phyloP scores from a whole-genome alignment of 106 monocot genomes.

The Agapanthus africanus region DNA sequence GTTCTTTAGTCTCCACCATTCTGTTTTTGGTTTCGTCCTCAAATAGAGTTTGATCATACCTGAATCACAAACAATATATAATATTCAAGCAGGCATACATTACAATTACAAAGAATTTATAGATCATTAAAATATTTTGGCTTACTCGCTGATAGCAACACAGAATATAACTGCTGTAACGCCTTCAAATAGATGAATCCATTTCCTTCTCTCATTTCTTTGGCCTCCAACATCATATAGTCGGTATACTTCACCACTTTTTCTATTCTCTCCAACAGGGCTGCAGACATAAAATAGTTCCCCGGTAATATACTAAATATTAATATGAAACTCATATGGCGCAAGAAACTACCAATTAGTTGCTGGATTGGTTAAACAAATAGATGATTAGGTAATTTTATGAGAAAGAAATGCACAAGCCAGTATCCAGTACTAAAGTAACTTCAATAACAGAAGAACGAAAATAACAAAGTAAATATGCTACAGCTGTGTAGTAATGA shows the following conservation, averaged over 20 bases:
- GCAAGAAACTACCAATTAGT: not conserved
- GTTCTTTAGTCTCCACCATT: slow-evolving; percentile 94
- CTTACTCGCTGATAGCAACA: slow-evolving; percentile 99
- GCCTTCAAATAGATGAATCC: slow-evolving; percentile 99
- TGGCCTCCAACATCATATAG: slow-evolving; percentile 96
- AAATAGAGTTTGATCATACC: slow-evolving; percentile 91
- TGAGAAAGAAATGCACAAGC: not conserved
- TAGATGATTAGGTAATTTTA: not conserved
- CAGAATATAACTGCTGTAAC: slow-evolving; percentile 95
- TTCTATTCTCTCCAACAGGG: slow-evolving; percentile 87
- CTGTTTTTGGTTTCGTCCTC: slow-evolving; percentile 91
- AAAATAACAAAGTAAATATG: not conserved
- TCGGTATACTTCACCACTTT: slow-evolving; percentile 89
- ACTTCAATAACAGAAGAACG: not conserved
- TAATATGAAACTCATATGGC: slow-evolving; percentile 4
- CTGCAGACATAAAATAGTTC: slow-evolving; percentile 32
- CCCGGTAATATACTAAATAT: not conserved
- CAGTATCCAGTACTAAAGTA: not conserved
- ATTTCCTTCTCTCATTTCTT: slow-evolving; percentile 96
- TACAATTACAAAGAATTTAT: not conserved
- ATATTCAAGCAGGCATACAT: not conserved
- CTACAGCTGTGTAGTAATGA: not conserved
- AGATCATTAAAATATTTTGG: not conserved
- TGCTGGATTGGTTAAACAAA: not conserved
- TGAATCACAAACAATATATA: slow-evolving; percentile 10